Evolutionary conservation across 345 rosid species (phyloP), one percentile per base, ranked within the genome.

Genomic region (Citrus unshiu): DNA sequence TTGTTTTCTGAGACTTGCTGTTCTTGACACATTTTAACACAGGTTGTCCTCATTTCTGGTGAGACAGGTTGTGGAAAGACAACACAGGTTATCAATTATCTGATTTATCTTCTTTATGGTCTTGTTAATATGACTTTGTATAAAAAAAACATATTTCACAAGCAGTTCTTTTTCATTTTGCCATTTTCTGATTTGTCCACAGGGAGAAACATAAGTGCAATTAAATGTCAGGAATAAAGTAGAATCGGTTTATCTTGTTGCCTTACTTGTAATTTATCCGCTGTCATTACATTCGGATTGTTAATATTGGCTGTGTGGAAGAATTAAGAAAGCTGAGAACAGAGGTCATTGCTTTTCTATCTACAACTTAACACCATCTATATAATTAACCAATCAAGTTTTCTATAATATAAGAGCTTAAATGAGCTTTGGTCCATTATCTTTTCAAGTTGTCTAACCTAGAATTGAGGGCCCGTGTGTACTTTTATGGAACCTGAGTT

Each of bases 21-120:
- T 49, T 72, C 18, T 10, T 73, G 75, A 67, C 49, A 73, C 81
- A 24, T 73, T 67, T 54, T 35, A 60, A 63, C 70, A 72, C 87
- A 91, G 97, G 89, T 91, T 81, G 87, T 91, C 74, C 97, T 91
- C 77, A 89, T 93, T 60, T 93, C 94, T 75, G 97, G 97, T 51
- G 94, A 90, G 84, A 93, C 97, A 54, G 97, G 95, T 13, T 93
- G 97, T 79, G 97, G 97, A 79, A 93, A 93, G 88, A 93, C 97
- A 30, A 93, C 97, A 62, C 97, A 93, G 93, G 97, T 93, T 63
- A 77, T 51, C 35, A 58, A 78, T 81, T 81, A 43, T 79, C 74
- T 21, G 72, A 77, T 58, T 78, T 63, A n/a, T 54, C 59, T 77
- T 85, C 9, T 78, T 83, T 68, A 24, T 56, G 46, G 35, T 35